Conservation (phyloP, 2,329 filamentous ascomycete species). For the Monilinia laxa region DNA sequence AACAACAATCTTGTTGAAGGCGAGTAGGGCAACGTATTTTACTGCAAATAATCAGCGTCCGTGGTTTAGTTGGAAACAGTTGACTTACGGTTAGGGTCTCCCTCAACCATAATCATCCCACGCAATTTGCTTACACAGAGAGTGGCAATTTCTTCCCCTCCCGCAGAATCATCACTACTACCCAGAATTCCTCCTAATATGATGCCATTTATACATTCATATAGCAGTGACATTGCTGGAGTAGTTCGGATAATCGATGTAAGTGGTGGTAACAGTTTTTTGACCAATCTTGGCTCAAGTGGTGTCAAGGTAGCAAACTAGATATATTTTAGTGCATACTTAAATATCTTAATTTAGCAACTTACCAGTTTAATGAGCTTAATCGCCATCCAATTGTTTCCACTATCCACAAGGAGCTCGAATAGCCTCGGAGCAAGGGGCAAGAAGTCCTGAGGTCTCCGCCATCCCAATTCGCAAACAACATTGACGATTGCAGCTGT, state of each 20-base stretch:
- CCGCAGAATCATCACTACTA: conserved; percentile 73
- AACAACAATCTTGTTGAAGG: conserved; percentile 90
- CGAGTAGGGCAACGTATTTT: conserved; percentile 93
- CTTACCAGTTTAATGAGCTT: conserved; percentile 94
- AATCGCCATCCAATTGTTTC: conserved; percentile 99
- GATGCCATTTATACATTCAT: conserved; percentile 98
- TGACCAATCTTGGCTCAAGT: conserved; percentile 84
- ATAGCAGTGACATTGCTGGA: conserved; percentile 94
- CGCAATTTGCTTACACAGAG: conserved; percentile 90
- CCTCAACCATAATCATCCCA: conserved; percentile 90
- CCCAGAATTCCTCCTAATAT: conserved; percentile 94
- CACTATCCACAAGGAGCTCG: conserved; percentile 84
- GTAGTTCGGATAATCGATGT: conserved; percentile 94
- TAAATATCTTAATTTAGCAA: conserved; percentile 34
- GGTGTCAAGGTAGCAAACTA: conserved; percentile 94
- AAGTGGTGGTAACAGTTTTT: conserved; percentile 85
- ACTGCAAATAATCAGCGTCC: conserved; percentile 51
- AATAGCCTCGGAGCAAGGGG: conserved; percentile 89
- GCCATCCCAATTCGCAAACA: conserved; percentile 92
- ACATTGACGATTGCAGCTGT: conserved; percentile 97
- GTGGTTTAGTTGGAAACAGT: conserved; percentile 17
- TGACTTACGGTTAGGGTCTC: conserved; percentile 82
- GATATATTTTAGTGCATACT: conserved; percentile 63
- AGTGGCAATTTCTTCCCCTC: conserved; percentile 86
- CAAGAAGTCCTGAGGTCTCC: conserved; percentile 88